Evolutionary conservation across 805 yeast species (phyloP).

Genomic region (Myxozyma sirexii): DNA sequence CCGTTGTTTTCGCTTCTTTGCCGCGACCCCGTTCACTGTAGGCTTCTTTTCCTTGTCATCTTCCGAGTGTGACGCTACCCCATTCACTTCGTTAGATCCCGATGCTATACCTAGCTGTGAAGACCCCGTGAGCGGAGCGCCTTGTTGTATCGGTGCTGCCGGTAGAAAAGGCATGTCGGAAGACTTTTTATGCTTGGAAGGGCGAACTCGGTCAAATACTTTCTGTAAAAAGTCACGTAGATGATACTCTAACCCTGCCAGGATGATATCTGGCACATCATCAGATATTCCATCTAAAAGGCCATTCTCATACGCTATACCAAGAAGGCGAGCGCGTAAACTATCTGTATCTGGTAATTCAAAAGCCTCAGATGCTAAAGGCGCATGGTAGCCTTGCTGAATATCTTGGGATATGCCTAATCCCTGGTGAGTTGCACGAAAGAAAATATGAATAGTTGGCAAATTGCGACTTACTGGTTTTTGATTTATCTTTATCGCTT

Average conservation of each 20-base stretch:
- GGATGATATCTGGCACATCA: constrained; percentile 74
- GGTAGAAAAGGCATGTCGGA: constrained; percentile 9
- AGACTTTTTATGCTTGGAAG: constrained; percentile 51
- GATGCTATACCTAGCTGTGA: not conserved
- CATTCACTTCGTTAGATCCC: not conserved
- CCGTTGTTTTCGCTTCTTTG: constrained; percentile 23
- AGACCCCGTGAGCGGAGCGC: not conserved
- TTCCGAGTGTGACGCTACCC: not conserved
- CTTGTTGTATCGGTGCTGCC: not conserved
- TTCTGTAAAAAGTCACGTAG: constrained; percentile 72
- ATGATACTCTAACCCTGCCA: constrained; percentile 81
- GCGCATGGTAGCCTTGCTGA: constrained; percentile 78
- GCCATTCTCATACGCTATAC: constrained; percentile 88
- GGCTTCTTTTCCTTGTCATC: too few relatives aligned
- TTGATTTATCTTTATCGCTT: constrained; percentile 42
- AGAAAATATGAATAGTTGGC: too few relatives aligned
- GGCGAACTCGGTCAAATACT: constrained; percentile 70
- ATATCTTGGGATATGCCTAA: constrained; percentile 87
- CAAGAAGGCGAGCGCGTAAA: constrained; percentile 68
- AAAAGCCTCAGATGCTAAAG: constrained; percentile 72
- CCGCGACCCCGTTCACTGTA: not conserved
- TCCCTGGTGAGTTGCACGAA: too few relatives aligned
- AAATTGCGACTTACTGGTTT: constrained; percentile 30
- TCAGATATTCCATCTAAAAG: constrained; percentile 76
- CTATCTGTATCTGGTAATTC: constrained; percentile 81